These are phyloP conservation scores for Drosera spatulata DNA, from an alignment of 179 eudicot species.

Conservation along the genomic window DNA sequence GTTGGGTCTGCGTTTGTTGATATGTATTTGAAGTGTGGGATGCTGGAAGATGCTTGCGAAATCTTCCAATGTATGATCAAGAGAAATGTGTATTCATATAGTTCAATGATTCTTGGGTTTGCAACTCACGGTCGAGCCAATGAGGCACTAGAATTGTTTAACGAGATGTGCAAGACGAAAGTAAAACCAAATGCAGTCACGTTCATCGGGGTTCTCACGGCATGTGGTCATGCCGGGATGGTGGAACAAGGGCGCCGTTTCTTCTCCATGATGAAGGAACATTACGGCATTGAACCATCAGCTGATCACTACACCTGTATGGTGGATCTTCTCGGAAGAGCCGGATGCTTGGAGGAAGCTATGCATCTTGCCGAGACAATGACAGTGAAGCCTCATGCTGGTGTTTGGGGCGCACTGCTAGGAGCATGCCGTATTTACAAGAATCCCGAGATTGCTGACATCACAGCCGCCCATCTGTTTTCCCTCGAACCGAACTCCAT, in stretches of 20 bases:
- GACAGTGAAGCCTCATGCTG: not conserved
- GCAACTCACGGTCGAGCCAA: constrained; percentile 7
- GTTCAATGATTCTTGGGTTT: constrained; percentile 7
- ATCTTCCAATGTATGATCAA: constrained; percentile 6
- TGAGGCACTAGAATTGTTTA: constrained; percentile 3
- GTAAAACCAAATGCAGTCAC: constrained; percentile 9
- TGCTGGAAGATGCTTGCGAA: constrained; percentile 6
- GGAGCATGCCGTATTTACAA: constrained; percentile 1
- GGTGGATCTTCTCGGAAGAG: constrained; percentile 12
- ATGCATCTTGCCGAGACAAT: not conserved
- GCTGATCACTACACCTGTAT: constrained; percentile 11
- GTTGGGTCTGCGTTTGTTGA: constrained; percentile 9
- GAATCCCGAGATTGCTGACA: no score
- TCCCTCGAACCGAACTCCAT: no score
- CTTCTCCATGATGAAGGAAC: constrained; percentile 4
- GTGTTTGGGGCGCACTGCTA: constrained; percentile 9
- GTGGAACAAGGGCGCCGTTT: constrained; percentile 2
- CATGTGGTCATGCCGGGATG: constrained; percentile 13
- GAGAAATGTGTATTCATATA: constrained; percentile 4
- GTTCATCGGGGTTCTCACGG: constrained; percentile 10
- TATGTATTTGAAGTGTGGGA: constrained; percentile 17
- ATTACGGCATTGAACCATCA: constrained; percentile 6
- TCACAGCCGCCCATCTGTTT: no score
- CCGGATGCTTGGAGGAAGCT: constrained; percentile 17
- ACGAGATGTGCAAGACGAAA: constrained; percentile 6